Evolutionary conservation across 257 asterid species (phyloP), one percentile per base, ranked within the genome.

Genomic region (Perilla frutescens): DNA sequence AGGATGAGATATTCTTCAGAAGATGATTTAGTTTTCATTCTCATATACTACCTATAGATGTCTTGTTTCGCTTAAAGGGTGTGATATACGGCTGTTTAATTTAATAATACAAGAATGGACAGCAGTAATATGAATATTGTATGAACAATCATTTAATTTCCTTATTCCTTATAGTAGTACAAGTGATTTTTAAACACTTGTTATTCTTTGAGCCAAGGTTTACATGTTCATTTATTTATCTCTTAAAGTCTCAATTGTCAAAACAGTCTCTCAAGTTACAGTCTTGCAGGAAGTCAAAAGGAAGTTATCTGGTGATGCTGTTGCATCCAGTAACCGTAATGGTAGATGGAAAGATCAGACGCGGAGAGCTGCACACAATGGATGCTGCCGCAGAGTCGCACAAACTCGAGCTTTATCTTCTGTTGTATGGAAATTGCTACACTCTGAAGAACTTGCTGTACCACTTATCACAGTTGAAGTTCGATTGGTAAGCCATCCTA

Each of bases 341-440:
- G 99, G 99, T 77, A 85, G 99, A 81, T 94, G 98, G 99, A 91
- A 89, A 88, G 91, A 94, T 89, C 99, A 94, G 81, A 90, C 83
- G 76, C 91, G 94, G 50, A 82, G 86, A 76, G 98, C 91, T 80
- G 97, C 98, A 15, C 96, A 90, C 76, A 88, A 91, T 84, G 98
- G 98, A 66, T 93, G 98, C 82, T 93, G 98, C 79, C 86, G 93
- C 47, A 87, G 98, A 79, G 98, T 82, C 62, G 91, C 97, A 71
- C 98, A 94, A 68, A 86, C 84, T 74, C 95, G 96, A 76, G 95
- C 93, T 57, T 81, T 94, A 70, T 78, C 79, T 87, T 84, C 91
- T 81, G 89, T 86, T 77, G 84, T 91, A 4, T 94, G 99, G 99
- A 94, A 91, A 82, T 76, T 94, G 72, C 69, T 91, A 45, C 82